phyloP scores from a whole-genome alignment of 2,329 filamentous ascomycete genomes.

The Diaporthe batatas region DNA sequence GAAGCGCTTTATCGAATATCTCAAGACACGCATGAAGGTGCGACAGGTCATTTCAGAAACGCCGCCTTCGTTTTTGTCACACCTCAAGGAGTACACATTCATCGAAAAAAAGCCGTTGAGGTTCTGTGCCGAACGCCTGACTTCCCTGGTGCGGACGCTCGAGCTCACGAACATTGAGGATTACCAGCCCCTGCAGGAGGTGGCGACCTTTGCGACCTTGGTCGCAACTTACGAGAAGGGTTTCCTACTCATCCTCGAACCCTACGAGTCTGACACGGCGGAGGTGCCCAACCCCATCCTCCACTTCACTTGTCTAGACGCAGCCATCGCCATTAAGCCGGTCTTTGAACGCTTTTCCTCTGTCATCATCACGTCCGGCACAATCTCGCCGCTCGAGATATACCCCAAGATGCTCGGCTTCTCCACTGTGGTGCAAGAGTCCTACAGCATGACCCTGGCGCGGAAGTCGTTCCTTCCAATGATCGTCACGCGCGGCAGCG shows the following conservation, averaged over 20 bases:
- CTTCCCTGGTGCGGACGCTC: slow-evolving; percentile 92
- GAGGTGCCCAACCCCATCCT: slow-evolving; percentile 97
- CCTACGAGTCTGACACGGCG: slow-evolving; percentile 94
- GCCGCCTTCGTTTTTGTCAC: slow-evolving; percentile 90
- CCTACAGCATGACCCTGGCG: slow-evolving; percentile 96
- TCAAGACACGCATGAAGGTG: slow-evolving; percentile 98
- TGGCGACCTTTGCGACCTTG: slow-evolving; percentile 95
- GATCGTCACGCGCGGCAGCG: slow-evolving; percentile 95
- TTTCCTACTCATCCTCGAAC: slow-evolving; percentile 95
- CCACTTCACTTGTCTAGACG: slow-evolving; percentile 96
- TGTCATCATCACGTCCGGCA: slow-evolving; percentile 98
- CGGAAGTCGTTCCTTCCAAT: slow-evolving; percentile 96
- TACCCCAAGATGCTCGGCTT: slow-evolving; percentile 99
- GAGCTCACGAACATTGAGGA: slow-evolving; percentile 99
- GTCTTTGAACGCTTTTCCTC: slow-evolving; percentile 98
- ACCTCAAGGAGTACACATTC: slow-evolving; percentile 95
- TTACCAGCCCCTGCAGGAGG: slow-evolving; percentile 95
- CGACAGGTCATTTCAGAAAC: slow-evolving; percentile 98
- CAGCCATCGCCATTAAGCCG: slow-evolving; percentile 96
- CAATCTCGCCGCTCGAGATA: slow-evolving; percentile 97
- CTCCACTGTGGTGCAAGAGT: slow-evolving; percentile 92
- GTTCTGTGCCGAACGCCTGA: slow-evolving; percentile 95
- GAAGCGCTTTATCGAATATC: slow-evolving; percentile 96
- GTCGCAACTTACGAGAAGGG: slow-evolving; percentile 98
- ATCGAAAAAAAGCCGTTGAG: slow-evolving; percentile 96